Evolutionary conservation across 495 filamentous ascomycete genomes (phyloP), one percentile per base, ranked within the genome.

Genomic region (Xylaria bambusicola): DNA sequence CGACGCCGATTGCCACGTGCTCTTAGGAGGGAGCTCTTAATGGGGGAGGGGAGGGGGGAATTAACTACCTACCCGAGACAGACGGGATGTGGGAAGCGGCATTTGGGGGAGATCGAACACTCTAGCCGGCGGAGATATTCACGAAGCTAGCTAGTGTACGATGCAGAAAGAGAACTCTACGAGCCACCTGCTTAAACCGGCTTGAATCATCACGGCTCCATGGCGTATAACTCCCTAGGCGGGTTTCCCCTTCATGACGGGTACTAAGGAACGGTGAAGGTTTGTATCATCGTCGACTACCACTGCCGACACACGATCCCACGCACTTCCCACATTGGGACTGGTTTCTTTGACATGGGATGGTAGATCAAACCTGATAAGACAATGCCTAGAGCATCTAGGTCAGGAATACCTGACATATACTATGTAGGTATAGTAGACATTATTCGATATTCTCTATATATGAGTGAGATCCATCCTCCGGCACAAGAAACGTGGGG

Each of bases 61-160:
- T n/a, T n/a, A n/a, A n/a, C n/a, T n/a, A n/a, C n/a, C n/a, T n/a
- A n/a, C n/a, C n/a, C n/a, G n/a, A n/a, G n/a, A n/a, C n/a, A n/a
- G n/a, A n/a, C n/a, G n/a, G n/a, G n/a, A n/a, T n/a, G n/a, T 41
- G n/a, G 36, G 27, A 53, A 42, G 23, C 35, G 51, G 51, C 35
- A 53, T 33, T 29, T 41, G 51, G n/a, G n/a, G n/a, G n/a, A 53
- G 52, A 54, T 54, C 50, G 50, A 52, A 33, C 7, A 27, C 21
- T 40, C n/a, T n/a, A n/a, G 50, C 50, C 50, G 50, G 18, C 18
- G 21, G 49, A 38, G 27, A 52, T 27, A 38, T 10, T n/a, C 20
- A 18, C 8, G 18, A 52, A 40, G 50, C 50, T 41, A 26, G 33
- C 23, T 38, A 15, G 31, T 5, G 31, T 6, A 33, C 10, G 31